Evolutionary conservation across 257 asterid genomes (phyloP), one percentile per base, ranked within the genome.

Genomic region (Rubia yunnanensis): DNA sequence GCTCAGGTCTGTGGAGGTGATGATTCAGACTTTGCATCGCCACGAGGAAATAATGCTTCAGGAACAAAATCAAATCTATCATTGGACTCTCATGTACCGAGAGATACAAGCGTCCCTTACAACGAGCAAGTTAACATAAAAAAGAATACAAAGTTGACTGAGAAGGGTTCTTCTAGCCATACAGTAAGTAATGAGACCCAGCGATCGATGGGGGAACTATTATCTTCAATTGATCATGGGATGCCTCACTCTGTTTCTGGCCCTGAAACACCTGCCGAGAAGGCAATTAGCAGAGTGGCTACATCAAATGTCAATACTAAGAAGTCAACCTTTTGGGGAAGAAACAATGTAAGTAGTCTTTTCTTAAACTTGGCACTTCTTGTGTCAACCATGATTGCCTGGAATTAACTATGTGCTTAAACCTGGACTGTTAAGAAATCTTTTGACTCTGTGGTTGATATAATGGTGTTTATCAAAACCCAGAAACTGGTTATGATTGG

Each of bases 271-370:
- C 65, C 69, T 63, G 72, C 78, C 39, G 96, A 86, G 69, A 91
- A 85, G 73, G 53, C 84, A 70, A 39, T 70, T 60, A 71, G 79
- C 59, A 86, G 77, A 75, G 82, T 73, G 49, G 67, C 82, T 66
- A 65, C 74, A 70, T 69, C 92, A 58, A 79, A 72, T 78, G 75
- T 60, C 76, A 88, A 72, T 77, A 76, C 71, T 79, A 86, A 83
- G 81, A 85, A 81, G 73, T 83, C 98, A 52, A 77, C 83, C 48
- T 84, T 91, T 71, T 91, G 98, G 96, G 91, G 94, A 65, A 79
- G 89, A 78, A 91, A 81, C 80, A 88, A 62, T 70, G 98, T 91
- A 74, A 86, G 98, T 76, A 46, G 22, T 49, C 55, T 54, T 18
- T 10, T 60, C 52, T 41, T 8, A 5, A 14, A 55, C n/a, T 23